These are phyloP conservation scores for Aspergillus clavatus DNA, from an alignment of 2,329 filamentous ascomycete genomes.

Conservation along the genomic window DNA sequence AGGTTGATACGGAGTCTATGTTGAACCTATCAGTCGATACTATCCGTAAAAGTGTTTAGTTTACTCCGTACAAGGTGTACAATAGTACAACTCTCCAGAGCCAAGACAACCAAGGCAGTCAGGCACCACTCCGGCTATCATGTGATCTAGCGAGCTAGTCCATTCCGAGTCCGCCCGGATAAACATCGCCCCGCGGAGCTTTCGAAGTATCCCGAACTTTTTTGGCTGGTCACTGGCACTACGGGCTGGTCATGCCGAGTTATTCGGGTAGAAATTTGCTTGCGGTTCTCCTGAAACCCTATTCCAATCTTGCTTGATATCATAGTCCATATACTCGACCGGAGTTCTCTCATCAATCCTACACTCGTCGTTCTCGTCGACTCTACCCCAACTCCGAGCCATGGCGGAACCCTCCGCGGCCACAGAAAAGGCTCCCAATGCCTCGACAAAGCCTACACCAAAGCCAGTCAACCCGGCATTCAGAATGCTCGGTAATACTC, in stretches of 20 bases:
- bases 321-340: too few species aligned
- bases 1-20: background rate
- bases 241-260: background rate
- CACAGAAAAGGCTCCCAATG: slow-evolving; percentile 32
- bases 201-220: slow-evolving; percentile 7
- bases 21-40: too few species aligned
- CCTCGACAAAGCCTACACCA: slow-evolving; percentile 12
- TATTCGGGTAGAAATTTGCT: background rate
- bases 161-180: slow-evolving; percentile 8
- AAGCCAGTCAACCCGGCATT: slow-evolving; percentile 19
- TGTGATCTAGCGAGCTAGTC: too few species aligned
- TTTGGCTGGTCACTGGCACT: background rate
- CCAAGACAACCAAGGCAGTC: slow-evolving; percentile 5
- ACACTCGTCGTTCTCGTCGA: background rate
- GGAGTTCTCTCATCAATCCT: background rate
- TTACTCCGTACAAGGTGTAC: background rate
- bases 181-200: slow-evolving; percentile 8
- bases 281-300: background rate
- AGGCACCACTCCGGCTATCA: too few species aligned
- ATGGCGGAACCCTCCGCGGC: slow-evolving; percentile 37
- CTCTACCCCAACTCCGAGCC: slow-evolving; percentile 4
- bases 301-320: background rate
- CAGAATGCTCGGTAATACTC: slow-evolving; percentile 19
- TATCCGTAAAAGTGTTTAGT: too few species aligned
- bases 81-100: too few species aligned